Evolutionary conservation across 305 asterid species (phyloP).

Genomic region (Petunia hybrid): DNA sequence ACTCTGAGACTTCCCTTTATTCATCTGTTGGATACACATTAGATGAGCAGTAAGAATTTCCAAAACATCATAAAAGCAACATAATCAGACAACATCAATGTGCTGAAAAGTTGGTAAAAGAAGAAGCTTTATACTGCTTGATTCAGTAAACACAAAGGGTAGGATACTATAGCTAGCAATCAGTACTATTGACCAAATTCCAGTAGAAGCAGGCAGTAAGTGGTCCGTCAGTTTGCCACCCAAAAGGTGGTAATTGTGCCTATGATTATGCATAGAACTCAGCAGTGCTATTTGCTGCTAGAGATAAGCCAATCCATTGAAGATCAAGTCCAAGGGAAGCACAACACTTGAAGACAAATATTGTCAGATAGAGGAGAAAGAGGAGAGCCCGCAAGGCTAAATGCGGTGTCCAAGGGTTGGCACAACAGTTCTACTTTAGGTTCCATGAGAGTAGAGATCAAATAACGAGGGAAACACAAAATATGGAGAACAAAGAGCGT

Average conservation of each 20-base stretch:
- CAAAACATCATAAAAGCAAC: slow-evolving; percentile 28
- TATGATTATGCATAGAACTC: neutral
- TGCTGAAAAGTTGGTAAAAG: neutral
- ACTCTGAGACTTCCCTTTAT: slow-evolving; percentile 64
- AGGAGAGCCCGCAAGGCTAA: neutral
- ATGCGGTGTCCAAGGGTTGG: neutral
- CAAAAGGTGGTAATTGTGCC: neutral
- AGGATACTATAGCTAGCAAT: neutral
- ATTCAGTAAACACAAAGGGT: neutral
- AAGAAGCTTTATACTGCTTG: neutral
- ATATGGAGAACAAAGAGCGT: neutral
- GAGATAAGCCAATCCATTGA: neutral
- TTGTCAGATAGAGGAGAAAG: neutral
- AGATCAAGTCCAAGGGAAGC: neutral
- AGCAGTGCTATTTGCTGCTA: neutral
- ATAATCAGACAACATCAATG: neutral
- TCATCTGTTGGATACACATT: slow-evolving; percentile 62
- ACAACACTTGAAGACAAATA: neutral
- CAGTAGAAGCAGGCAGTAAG: neutral
- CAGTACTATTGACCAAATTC: neutral
- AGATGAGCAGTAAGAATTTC: slow-evolving; percentile 28
- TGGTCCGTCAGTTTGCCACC: neutral
- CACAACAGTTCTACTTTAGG: neutral
- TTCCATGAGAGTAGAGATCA: neutral
- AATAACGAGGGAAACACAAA: neutral